Conservation (phyloP, 2,329 filamentous ascomycete genomes). For the Colletotrichum karsti region DNA sequence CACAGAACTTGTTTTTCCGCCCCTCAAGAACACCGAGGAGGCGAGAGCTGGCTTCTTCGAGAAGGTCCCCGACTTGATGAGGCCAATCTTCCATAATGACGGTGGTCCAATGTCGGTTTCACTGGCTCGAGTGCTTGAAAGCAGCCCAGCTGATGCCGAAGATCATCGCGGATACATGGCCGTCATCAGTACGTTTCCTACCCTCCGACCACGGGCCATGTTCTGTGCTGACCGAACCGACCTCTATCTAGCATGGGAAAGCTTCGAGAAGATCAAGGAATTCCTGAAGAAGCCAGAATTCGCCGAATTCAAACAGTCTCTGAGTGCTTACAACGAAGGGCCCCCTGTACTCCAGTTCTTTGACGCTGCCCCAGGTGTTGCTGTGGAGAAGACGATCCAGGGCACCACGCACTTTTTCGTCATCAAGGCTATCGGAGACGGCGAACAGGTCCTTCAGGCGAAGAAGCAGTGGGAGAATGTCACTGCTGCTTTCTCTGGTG, state of each 20-base stretch:
- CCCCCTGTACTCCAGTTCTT: not conserved
- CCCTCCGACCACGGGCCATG: too few relatives aligned
- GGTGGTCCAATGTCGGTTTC: not conserved
- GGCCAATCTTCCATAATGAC: not conserved
- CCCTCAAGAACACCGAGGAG: not conserved
- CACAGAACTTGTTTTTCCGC: not conserved
- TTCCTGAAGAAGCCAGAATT: not conserved
- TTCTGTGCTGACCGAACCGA: not conserved
- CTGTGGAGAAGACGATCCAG: not conserved
- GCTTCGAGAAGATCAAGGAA: not conserved
- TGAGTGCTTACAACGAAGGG: not conserved
- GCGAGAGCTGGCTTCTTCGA: not conserved
- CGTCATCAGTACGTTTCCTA: conserved; percentile 1
- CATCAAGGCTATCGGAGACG: not conserved
- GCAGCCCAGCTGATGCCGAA: not conserved
- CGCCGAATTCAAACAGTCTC: not conserved
- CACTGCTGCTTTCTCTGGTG: not conserved
- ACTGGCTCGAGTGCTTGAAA: not conserved
- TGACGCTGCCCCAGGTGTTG: not conserved
- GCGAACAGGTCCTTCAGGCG: not conserved
- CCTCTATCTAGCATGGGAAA: conserved; percentile 1
- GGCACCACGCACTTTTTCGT: conserved; percentile 6
- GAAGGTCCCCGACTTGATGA: not conserved
- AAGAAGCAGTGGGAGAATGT: not conserved
- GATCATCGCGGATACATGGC: not conserved